phyloP scores from a whole-genome alignment of 2,329 filamentous ascomycete genomes.

The Phaeosphaeriaceae sp. region DNA sequence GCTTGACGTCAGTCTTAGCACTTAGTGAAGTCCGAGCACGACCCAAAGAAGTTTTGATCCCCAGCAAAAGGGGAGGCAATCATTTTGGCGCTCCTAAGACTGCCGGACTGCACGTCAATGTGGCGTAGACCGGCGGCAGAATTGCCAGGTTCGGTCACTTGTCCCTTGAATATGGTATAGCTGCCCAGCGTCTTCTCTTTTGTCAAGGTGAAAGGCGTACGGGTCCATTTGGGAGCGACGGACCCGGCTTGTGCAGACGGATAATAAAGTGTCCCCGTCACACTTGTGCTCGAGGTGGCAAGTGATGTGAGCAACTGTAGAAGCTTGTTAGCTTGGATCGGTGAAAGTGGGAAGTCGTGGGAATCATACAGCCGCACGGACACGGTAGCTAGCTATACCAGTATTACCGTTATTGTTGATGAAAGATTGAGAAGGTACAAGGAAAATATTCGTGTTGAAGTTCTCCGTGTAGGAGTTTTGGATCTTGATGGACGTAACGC shows the following conservation, averaged over 20 bases:
- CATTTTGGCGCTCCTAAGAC: background rate
- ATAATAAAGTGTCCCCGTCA: background rate
- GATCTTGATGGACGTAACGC: background rate
- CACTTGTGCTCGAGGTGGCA: background rate
- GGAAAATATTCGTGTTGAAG: background rate
- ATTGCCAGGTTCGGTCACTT: background rate
- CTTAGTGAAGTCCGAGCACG: background rate
- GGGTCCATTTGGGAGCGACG: background rate
- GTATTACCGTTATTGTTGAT: background rate
- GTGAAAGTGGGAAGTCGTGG: background rate
- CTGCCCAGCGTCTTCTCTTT: background rate
- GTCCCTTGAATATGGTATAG: background rate
- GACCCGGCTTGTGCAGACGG: background rate
- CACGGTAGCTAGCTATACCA: background rate
- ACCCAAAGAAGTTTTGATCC: background rate
- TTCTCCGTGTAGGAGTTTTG: background rate
- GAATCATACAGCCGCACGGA: background rate
- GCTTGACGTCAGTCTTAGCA: background rate
- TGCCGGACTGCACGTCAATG: background rate
- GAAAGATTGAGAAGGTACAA: background rate
- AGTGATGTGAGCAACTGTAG: background rate
- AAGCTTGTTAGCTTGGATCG: background rate
- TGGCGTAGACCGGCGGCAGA: background rate
- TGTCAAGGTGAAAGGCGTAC: background rate
- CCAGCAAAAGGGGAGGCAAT: background rate